Conservation (phyloP, 495 filamentous ascomycete genomes). For the Filosporella fistucella region DNA sequence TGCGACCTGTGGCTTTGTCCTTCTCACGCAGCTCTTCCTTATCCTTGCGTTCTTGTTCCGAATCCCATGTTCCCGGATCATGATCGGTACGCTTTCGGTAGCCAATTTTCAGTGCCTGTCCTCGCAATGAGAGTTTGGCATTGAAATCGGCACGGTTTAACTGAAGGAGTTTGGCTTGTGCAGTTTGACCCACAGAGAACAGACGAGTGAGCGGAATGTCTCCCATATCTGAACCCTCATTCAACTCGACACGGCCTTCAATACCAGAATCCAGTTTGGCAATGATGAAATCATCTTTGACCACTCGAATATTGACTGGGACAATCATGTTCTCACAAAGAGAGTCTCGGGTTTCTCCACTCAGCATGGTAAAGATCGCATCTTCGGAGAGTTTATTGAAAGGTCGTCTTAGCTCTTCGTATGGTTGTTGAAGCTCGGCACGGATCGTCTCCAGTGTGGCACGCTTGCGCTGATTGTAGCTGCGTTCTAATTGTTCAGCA, state of each 20-base stretch:
- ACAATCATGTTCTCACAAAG: slow-evolving; percentile 86
- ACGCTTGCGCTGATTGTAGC: slow-evolving; percentile 89
- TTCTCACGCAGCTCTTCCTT: slow-evolving; percentile 72
- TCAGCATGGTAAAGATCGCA: slow-evolving; percentile 95
- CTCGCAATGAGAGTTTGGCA: slow-evolving; percentile 77
- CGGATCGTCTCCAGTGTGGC: slow-evolving; percentile 95
- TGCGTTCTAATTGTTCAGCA: slow-evolving; percentile 88
- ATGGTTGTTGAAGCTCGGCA: slow-evolving; percentile 85
- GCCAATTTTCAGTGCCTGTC: slow-evolving; percentile 70
- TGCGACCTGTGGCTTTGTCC: slow-evolving; percentile 74
- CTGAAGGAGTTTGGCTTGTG: slow-evolving; percentile 80
- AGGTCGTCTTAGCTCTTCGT: slow-evolving; percentile 85
- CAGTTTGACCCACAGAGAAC: slow-evolving; percentile 72
- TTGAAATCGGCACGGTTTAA: slow-evolving; percentile 78
- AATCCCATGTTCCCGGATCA: slow-evolving; percentile 80
- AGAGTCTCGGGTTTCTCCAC: slow-evolving; percentile 83
- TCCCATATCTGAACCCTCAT: slow-evolving; percentile 38
- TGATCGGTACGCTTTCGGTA: slow-evolving; percentile 62
- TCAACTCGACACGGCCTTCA: slow-evolving; percentile 68
- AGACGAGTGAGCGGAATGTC: slow-evolving; percentile 37
- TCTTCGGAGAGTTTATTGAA: slow-evolving; percentile 68
- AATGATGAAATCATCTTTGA: slow-evolving; percentile 87
- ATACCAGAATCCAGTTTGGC: slow-evolving; percentile 91
- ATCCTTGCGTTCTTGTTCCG: slow-evolving; percentile 70
- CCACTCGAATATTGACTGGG: slow-evolving; percentile 79